Evolutionary conservation across 75 land plant genomes (phyloP).

Genomic region (Cryptomeria japonica): DNA sequence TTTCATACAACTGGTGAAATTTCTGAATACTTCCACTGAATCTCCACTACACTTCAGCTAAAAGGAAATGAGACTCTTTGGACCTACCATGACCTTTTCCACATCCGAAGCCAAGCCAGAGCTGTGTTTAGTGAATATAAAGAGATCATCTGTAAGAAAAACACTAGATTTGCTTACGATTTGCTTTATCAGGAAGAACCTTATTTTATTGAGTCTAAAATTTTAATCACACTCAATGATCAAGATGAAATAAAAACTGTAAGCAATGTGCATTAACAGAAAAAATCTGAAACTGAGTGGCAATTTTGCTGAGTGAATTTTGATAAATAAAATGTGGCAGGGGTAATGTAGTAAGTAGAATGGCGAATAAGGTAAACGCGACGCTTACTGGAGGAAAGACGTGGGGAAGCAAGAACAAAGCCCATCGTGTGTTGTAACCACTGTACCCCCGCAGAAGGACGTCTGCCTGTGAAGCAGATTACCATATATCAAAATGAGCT

Average conservation of each 20-base stretch:
- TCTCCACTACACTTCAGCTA: background rate
- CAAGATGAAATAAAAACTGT: background rate
- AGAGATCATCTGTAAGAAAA: background rate
- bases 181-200: background rate
- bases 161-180: no score
- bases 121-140: background rate
- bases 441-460: slow-evolving; percentile 85
- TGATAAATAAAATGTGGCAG: background rate
- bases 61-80: background rate
- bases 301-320: background rate
- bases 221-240: background rate
- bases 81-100: background rate
- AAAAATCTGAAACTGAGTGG: background rate
- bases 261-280: background rate
- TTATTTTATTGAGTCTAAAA: no score
- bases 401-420: slow-evolving; percentile 66
- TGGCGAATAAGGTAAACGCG: background rate
- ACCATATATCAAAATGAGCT: background rate
- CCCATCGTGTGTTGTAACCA: slow-evolving; percentile 96
- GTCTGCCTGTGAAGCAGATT: slow-evolving; percentile 62
- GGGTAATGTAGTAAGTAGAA: background rate
- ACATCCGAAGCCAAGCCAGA: background rate
- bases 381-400: slow-evolving; percentile 52
- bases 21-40: background rate
- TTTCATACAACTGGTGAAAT: background rate